phyloP scores from a whole-genome alignment of 2,329 filamentous ascomycete species.

The Botrytis hyacinthi region DNA sequence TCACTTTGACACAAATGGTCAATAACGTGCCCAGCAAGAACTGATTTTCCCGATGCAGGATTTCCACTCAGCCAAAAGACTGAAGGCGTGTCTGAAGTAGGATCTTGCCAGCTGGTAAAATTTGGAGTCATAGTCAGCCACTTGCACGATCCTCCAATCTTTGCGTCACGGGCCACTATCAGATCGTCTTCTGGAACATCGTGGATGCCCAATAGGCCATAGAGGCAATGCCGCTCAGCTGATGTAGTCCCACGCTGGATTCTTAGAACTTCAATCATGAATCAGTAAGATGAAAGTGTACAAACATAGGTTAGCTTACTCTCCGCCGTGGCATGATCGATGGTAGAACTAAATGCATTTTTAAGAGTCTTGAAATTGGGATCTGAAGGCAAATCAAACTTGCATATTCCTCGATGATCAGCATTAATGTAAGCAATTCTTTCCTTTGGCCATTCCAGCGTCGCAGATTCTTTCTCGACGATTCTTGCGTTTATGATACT shows the following conservation, averaged over 20 bases:
- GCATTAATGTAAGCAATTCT: conserved; percentile 30
- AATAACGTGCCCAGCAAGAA: neutral
- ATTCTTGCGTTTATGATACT: conserved; percentile 26
- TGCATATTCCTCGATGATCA: conserved; percentile 40
- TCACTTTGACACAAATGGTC: neutral
- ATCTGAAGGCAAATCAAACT: conserved; percentile 35
- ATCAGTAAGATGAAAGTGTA: neutral
- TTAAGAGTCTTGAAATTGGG: conserved; percentile 27
- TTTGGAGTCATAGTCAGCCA: conserved; percentile 30
- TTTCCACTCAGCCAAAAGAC: neutral
- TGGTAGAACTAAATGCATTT: conserved; percentile 24
- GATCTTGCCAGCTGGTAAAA: conserved; percentile 35
- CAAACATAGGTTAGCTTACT: neutral
- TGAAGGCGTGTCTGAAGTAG: neutral
- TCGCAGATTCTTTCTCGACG: conserved; percentile 35
- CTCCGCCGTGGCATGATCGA: conserved; percentile 28
- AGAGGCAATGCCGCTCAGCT: neutral
- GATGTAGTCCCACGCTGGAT: neutral
- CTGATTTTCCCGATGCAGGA: neutral
- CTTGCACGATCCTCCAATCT: neutral
- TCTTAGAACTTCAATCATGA: neutral
- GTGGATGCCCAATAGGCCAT: neutral
- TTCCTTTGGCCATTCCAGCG: conserved; percentile 37
- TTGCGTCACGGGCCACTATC: neutral
- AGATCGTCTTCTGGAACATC: neutral